These are phyloP conservation scores for Epichloe gansuensis DNA, from an alignment of 2,329 filamentous ascomycete genomes.

Conservation along the genomic window DNA sequence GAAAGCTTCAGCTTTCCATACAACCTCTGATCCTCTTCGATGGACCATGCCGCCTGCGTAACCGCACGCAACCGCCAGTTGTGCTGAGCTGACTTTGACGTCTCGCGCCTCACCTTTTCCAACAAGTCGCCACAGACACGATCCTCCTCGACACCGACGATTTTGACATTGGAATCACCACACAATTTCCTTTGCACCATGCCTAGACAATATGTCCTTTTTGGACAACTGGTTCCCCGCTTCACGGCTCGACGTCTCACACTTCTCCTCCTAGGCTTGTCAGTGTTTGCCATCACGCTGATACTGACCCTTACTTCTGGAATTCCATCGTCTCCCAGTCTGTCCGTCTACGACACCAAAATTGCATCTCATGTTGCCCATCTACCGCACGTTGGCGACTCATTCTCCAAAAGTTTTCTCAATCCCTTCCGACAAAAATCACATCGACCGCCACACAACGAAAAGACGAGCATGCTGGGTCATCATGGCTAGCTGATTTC, in stretches of 20 bases:
- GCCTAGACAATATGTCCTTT: slow-evolving; percentile 22
- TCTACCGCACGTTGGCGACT: slow-evolving; percentile 16
- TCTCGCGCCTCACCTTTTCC: background rate
- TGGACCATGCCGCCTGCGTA: background rate
- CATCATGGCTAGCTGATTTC: slow-evolving; percentile 80
- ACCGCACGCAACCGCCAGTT: background rate
- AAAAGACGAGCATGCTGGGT: slow-evolving; percentile 65
- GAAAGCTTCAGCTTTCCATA: slow-evolving; percentile 1
- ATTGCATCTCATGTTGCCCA: slow-evolving; percentile 29
- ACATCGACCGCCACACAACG: slow-evolving; percentile 61
- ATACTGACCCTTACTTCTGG: slow-evolving; percentile 38
- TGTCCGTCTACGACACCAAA: slow-evolving; percentile 39
- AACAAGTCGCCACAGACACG: background rate
- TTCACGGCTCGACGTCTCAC: slow-evolving; percentile 41
- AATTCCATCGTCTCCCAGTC: slow-evolving; percentile 34
- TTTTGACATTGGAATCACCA: background rate
- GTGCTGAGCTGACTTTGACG: background rate
- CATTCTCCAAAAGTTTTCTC: slow-evolving; percentile 35
- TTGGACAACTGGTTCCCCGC: slow-evolving; percentile 37
- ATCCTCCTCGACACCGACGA: background rate
- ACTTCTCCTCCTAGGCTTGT: slow-evolving; percentile 36
- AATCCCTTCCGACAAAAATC: slow-evolving; percentile 59
- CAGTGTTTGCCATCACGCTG: slow-evolving; percentile 42
- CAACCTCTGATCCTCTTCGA: background rate
- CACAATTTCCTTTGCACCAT: slow-evolving; percentile 11